Base-by-base conservation (phyloP, 495 filamentous ascomycete species). In the Neurospora pannonica region DNA sequence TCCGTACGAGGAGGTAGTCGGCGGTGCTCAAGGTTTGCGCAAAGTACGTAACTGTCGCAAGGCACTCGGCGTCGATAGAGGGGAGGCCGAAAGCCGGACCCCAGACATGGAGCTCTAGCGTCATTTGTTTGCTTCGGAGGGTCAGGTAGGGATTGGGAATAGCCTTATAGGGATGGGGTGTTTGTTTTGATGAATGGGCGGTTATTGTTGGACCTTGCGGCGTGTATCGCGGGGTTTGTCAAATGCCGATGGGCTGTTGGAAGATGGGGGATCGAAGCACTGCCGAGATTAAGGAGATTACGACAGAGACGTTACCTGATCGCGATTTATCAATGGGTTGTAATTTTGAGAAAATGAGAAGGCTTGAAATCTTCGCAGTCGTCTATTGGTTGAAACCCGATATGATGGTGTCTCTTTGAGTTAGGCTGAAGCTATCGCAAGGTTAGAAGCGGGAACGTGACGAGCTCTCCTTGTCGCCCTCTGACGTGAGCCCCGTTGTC, bases 1-100 rank as follows among this genome's bases (percentile, higher is more conserved):
- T 92, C 73, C 92, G 88, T 75, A 97, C 84, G 40, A 98, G 85
- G 72, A 86, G 85, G 93, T 94, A 99, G 73, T 88, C 82, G 60
- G 87, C 85, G 75, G 82, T 81, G 36, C 88, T 87, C 11, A 92
- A 79, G 70, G 85, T 83, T 73, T 89, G 81, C 13, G 88, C 86
- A 40, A 94, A 85, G 78, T 92, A 95, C 43, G 93, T 88, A 73
- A 95, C 90, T 46, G 90, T 85, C 17, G 93, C 92, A 60, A 95
- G 88, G 76, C 92, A 98, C 87, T 97, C 92, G 71, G 96, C 86
- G 74, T 97, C 95, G 74, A 98, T 91, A 71, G 95, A 98, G 11
- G 95, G 92, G 46, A 98, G 88, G 37, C 86, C 87, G 81, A 97
- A 97, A 42, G 92, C 94, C 39, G 94, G 93, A 48, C 96, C 95